These are phyloP conservation scores for Agaricus subrufescens DNA, from an alignment of 768 basidiomycete genomes.

Conservation along the genomic window DNA sequence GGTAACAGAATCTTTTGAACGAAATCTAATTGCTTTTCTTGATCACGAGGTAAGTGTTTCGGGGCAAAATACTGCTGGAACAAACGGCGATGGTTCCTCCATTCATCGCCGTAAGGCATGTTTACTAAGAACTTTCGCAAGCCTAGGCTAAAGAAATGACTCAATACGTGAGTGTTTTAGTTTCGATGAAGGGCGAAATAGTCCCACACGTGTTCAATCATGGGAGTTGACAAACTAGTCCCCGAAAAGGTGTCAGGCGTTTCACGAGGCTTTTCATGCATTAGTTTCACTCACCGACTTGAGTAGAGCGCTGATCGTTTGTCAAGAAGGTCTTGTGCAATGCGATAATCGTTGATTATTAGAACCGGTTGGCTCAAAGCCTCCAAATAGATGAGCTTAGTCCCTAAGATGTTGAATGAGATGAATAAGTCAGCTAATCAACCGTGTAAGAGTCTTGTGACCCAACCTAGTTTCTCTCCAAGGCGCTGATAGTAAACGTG, in stretches of 20 bases:
- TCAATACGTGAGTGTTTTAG: too few species aligned
- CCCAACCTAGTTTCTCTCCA: constrained; percentile 10
- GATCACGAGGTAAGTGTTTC: background rate
- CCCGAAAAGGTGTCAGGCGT: too few species aligned
- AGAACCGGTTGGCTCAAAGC: constrained; percentile 8
- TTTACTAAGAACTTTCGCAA: background rate
- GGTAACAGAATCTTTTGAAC: background rate
- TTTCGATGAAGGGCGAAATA: too few species aligned
- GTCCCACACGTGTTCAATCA: too few species aligned
- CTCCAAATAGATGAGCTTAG: constrained; percentile 8
- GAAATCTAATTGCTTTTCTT: constrained; percentile 14
- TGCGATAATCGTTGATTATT: constrained; percentile 10
- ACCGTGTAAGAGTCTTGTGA: background rate
- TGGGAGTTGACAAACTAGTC: too few species aligned
- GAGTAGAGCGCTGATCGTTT: constrained; percentile 13
- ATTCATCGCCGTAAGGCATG: constrained; percentile 6
- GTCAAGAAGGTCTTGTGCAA: constrained; percentile 11
- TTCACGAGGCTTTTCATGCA: too few species aligned
- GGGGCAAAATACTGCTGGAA: constrained; percentile 11
- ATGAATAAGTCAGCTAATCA: background rate
- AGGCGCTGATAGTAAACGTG: constrained; percentile 3
- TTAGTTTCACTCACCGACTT: constrained; percentile 2
- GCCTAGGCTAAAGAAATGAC: background rate
- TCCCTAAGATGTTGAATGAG: background rate
- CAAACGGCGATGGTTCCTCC: constrained; percentile 10